Evolutionary conservation across 306 rosid species (phyloP), one percentile per base, ranked within the genome.

Genomic region (Cucurbita argyrosperma): DNA sequence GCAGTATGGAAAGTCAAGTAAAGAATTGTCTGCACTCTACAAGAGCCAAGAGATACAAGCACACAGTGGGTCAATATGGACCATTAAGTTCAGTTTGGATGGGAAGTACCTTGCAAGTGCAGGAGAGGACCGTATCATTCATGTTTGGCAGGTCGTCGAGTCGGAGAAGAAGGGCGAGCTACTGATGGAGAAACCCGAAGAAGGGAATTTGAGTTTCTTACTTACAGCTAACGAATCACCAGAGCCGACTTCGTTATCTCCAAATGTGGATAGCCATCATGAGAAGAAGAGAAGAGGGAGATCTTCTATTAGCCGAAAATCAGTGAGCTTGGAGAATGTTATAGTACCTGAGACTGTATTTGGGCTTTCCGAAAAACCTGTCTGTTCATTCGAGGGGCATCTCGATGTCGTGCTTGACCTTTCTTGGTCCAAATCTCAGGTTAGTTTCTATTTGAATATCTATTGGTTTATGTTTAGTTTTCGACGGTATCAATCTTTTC

Each of bases 401-500:
- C 78, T 71, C 1, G 73, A 88, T 82, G 99, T 87, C 78, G 99
- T 95, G 77, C 97, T 95, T 76, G 99, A 95, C 63, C 96, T 95
- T 38, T 95, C 99, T 4, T 95, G 99, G 99, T 95, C 99, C 82
- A 95, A 91, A 82, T 89, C 96, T 74, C 97, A 95, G 99, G 99
- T 95, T 79, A 81, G 87, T 81, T 79, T 75, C 79, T 67, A 6
- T 64, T 69, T 63, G 65, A 49, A 68, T 58, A 59, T 58, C 50
- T 57, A 4, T 55, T 39, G 59, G 58, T 61, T 45, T 74, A 59
- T 18, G 57, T 82, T 74, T 81, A 72, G 37, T 67, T 80, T 76
- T 39, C 46, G 43, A 13, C 11, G 42, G 45, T 53, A 35, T 51
- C 50, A 10, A 5, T 51, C 35, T 10, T 71, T 21, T 54, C 5